phyloP scores from a whole-genome alignment of 2,329 filamentous ascomycete genomes.

The Drechmeria coniospora region DNA sequence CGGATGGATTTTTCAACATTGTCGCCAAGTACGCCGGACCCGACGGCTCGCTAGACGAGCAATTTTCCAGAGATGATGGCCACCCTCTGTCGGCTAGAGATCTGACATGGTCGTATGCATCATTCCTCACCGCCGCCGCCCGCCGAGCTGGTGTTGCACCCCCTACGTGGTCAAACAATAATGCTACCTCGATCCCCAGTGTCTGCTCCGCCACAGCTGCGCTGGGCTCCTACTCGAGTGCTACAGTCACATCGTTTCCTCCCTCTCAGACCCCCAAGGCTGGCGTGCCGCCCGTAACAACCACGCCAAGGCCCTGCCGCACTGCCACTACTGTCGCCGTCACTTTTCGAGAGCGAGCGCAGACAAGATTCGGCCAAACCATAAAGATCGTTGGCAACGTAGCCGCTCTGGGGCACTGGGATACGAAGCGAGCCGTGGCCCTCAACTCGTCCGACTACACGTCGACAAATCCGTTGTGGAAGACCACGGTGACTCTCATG shows the following conservation, averaged over 20 bases:
- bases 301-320: slow-evolving; percentile 19
- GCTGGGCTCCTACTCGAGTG: slow-evolving; percentile 34
- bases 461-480: slow-evolving; percentile 44
- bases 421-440: slow-evolving; percentile 33
- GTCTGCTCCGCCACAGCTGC: slow-evolving; percentile 31
- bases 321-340: slow-evolving; percentile 35
- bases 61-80: slow-evolving; percentile 41
- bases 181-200: slow-evolving; percentile 30
- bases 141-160: slow-evolving; percentile 41
- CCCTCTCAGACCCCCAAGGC: slow-evolving; percentile 27
- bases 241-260: slow-evolving; percentile 33
- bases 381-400: slow-evolving; percentile 50
- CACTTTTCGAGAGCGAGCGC: slow-evolving; percentile 43
- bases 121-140: slow-evolving; percentile 47
- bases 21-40: slow-evolving; percentile 45
- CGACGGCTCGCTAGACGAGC: slow-evolving; percentile 52
- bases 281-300: slow-evolving; percentile 14
- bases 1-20: slow-evolving; percentile 45
- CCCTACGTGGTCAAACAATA: slow-evolving; percentile 35
- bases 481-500: slow-evolving; percentile 34
- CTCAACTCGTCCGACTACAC: slow-evolving; percentile 47
- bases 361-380: slow-evolving; percentile 44
- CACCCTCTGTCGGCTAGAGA: slow-evolving; percentile 46
- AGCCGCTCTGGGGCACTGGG: slow-evolving; percentile 46
- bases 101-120: slow-evolving; percentile 60